These are phyloP conservation scores for Amaranthus tricolor DNA, from an alignment of 179 eudicot genomes.

Conservation along the genomic window DNA sequence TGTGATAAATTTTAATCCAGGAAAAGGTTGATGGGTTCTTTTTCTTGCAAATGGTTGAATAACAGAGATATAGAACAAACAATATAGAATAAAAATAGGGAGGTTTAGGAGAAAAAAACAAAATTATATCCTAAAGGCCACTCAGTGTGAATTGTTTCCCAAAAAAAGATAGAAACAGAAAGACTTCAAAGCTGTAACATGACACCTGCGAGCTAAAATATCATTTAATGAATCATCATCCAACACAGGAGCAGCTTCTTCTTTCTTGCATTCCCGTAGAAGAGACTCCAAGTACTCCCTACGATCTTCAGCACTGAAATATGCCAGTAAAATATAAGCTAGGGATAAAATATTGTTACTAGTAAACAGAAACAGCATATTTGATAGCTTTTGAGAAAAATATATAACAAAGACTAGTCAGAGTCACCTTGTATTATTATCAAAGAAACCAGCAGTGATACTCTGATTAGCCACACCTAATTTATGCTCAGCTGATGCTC, in stretches of 20 bases:
- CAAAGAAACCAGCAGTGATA: conserved; percentile 99
- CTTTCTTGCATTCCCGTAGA: conserved; percentile 91
- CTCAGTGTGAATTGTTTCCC: background rate
- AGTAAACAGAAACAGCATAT: background rate
- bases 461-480: conserved; percentile 99
- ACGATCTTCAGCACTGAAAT: conserved; percentile 93
- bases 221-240: conserved; percentile 93
- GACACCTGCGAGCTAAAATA: conserved; percentile 89
- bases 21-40: no score
- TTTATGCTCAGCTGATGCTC: conserved; percentile 99
- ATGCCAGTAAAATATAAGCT: conserved; percentile 1
- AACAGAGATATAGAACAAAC: background rate
- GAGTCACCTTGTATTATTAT: conserved; percentile 86
- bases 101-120: background rate
- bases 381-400: background rate
- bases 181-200: background rate
- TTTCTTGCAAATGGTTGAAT: background rate
- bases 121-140: background rate
- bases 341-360: background rate
- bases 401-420: background rate
- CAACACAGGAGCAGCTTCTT: conserved; percentile 94
- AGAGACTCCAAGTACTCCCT: conserved; percentile 96
- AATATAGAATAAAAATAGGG: background rate
- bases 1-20: no score
- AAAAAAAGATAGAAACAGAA: background rate